Conservation (phyloP, 2,329 filamentous ascomycete species). For the Ascochyta clinopodiicola region DNA sequence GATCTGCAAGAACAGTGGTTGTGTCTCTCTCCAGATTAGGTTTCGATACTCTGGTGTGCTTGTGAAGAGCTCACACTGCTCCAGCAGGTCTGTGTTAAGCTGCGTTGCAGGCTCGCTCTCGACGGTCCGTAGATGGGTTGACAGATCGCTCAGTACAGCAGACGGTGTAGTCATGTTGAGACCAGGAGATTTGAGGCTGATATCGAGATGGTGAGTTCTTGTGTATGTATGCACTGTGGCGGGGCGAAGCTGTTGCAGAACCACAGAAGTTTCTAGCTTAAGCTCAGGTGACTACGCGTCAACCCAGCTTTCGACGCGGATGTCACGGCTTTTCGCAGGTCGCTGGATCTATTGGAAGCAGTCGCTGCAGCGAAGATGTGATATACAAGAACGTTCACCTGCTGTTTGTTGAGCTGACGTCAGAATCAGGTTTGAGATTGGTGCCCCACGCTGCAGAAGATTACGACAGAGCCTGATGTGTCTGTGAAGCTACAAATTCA, state of each 20-base stretch:
- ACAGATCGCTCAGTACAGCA: conserved; percentile 39
- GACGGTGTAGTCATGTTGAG: conserved; percentile 26
- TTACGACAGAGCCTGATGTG: neutral
- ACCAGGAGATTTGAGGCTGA: neutral
- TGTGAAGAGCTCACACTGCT: conserved; percentile 56
- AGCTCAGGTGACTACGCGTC: conserved; percentile 42
- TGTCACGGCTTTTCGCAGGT: neutral
- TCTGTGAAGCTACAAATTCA: neutral
- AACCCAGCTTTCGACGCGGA: neutral
- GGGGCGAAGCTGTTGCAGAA: conserved; percentile 13
- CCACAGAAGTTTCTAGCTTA: conserved; percentile 33
- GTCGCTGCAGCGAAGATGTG: neutral
- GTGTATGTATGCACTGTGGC: conserved; percentile 15
- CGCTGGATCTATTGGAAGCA: neutral
- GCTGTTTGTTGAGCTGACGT: neutral
- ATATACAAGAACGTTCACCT: neutral
- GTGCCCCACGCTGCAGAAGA: neutral
- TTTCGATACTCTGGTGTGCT: conserved; percentile 41
- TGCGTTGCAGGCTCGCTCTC: conserved; percentile 52
- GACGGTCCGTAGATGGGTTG: conserved; percentile 54
- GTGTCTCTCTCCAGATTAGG: conserved; percentile 37
- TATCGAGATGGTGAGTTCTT: neutral
- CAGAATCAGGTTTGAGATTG: neutral
- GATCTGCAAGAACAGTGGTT: conserved; percentile 53
- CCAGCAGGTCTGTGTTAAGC: conserved; percentile 58